Base-by-base conservation (phyloP, 192 early-diverging fungal genomes). In the Thoreauomyces humboldtii region DNA sequence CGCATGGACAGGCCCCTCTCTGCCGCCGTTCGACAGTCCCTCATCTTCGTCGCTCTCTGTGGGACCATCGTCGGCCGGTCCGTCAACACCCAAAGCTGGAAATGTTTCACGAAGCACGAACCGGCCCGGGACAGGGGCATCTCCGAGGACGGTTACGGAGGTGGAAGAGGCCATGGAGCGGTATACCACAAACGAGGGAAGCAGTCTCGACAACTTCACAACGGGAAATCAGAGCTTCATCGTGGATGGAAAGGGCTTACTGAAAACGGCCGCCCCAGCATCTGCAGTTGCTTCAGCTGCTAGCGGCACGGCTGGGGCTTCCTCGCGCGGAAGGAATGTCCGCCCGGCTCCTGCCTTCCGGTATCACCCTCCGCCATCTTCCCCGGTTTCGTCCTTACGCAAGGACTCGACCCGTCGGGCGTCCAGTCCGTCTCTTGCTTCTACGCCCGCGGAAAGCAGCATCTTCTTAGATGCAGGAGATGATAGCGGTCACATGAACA, bases 1-100 rank as follows among this genome's bases (percentile, higher is more conserved):
- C 12, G 61, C 36, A 4, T 63, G 61, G 61, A 63, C 61, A 0
- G 61, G 61, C 28, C 47, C 47, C 15, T 50, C 61, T 7, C 35
- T 63, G 24, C 61, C 61, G 42, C 61, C 61, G 9, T 63, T 63
- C 25, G 28, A 60, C 4, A 6, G 21, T 14, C 22, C 37, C 44
- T 27, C 28, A 4, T 43, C 41, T 2, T 5, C 55, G 27, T 25
- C 19, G 27, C 35, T 41, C 38, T 41, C 9, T 17, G 9, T 17
- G 17, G 19, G 19, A 57, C 17, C 55, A n/a, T 22, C 17, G 31
- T 37, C n/a, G 34, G 19, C 31, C 17, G 55, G 19, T 57, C 35
- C 2, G 15, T 3, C 19, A 55, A 11, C 31, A 37, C 12, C 55
- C n/a, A 36, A n/a, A 25, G 35, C 55, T 2, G 21, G 2, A 27